A percentile compares a stretch with the other conserved stretches of the same genome.
Evolutionary conservation across 441 rosid genomes (phyloP).

Genomic region (Isatis lusitanica): DNA sequence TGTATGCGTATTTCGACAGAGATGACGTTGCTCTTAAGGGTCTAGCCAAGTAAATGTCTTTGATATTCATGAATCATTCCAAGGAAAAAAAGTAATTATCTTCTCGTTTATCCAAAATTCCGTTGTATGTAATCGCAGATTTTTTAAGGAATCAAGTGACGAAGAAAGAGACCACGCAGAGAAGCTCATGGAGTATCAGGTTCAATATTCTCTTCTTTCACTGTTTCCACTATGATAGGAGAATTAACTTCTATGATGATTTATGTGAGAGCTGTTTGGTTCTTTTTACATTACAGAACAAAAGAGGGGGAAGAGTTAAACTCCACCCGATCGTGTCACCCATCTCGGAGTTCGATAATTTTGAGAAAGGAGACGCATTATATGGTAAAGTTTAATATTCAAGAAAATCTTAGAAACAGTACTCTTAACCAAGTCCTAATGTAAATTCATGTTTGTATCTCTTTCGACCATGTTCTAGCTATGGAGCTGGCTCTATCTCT

Average conservation of each 20-base stretch:
- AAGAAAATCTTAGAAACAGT: not conserved
- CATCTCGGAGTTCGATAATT: slow-evolving; percentile 75
- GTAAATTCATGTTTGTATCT: not conserved
- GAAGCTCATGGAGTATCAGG: slow-evolving; percentile 89
- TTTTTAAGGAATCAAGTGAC: slow-evolving; percentile 88
- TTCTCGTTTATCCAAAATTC: not conserved
- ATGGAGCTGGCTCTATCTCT: slow-evolving; percentile 73
- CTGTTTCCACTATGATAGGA: too few species aligned
- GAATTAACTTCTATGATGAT: not conserved
- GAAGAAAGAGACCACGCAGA: slow-evolving; percentile 95
- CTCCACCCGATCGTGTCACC: slow-evolving; percentile 68
- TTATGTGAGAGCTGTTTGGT: not conserved
- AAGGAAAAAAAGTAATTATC: too few species aligned
- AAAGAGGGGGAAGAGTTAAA: slow-evolving; percentile 81
- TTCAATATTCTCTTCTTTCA: not conserved
- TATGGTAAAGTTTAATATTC: slow-evolving; percentile 49
- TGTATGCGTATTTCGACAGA: slow-evolving; percentile 90
- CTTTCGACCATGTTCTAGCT: slow-evolving; percentile 39
- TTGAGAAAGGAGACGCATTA: slow-evolving; percentile 90
- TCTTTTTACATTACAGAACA: slow-evolving; percentile 40
- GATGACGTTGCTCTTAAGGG: slow-evolving; percentile 86
- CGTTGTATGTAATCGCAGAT: slow-evolving; percentile 42
- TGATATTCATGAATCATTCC: not conserved
- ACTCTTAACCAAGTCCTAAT: not conserved
- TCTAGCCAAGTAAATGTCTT: slow-evolving; percentile 61